Evolutionary conservation across 179 eudicot genomes (phyloP).

Genomic region (Patellifolia procumbens): DNA sequence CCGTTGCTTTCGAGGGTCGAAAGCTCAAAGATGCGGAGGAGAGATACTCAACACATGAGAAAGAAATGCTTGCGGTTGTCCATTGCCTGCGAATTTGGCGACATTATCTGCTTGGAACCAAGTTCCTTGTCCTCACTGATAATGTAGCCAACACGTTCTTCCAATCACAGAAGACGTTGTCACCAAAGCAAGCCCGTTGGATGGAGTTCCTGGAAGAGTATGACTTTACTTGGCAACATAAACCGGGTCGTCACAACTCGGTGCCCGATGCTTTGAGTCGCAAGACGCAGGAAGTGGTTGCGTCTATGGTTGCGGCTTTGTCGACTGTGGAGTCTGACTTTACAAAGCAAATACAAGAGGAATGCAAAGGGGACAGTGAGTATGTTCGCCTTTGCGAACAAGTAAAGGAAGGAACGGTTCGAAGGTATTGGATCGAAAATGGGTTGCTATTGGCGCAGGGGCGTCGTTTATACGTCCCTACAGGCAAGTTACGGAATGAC

Average conservation of each 20-base stretch:
- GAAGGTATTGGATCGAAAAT: background rate
- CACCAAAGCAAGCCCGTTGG: background rate
- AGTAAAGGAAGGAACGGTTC: background rate
- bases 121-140: conserved; percentile 2
- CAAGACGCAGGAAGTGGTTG: too few relatives aligned
- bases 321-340: too few relatives aligned
- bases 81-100: background rate
- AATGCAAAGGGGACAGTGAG: too few relatives aligned
- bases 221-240: too few relatives aligned
- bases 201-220: too few relatives aligned
- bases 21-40: background rate
- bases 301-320: too few relatives aligned
- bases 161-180: background rate
- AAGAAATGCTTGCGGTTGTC: conserved; percentile 8
- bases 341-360: too few relatives aligned
- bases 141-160: background rate
- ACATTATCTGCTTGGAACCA: conserved; percentile 5
- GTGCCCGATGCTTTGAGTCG: too few relatives aligned
- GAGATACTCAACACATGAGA: background rate
- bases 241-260: too few relatives aligned
- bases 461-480: background rate
- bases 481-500: background rate
- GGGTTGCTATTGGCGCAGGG: background rate
- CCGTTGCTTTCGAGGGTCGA: background rate
- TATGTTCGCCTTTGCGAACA: background rate